These are phyloP conservation scores for Daldinia eschscholtzii DNA, from an alignment of 2,329 filamentous ascomycete genomes.

Conservation along the genomic window DNA sequence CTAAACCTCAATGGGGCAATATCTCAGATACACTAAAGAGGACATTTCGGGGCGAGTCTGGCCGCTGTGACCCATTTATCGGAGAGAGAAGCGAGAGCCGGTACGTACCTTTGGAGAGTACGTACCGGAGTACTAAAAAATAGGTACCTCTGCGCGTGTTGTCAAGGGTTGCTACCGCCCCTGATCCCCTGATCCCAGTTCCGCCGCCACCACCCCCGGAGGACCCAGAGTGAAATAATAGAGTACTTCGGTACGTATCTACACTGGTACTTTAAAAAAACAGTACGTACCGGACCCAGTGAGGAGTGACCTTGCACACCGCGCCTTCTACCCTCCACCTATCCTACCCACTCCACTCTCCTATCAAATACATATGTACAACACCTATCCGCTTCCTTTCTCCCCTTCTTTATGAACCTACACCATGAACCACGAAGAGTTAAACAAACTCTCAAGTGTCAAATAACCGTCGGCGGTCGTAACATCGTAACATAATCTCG, in stretches of 20 bases:
- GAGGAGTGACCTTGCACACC: constrained; percentile 48
- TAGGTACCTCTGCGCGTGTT: constrained; percentile 45
- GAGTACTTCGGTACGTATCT: constrained; percentile 30
- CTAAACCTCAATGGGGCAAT: constrained; percentile 40
- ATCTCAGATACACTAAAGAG: constrained; percentile 36
- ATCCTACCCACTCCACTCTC: constrained; percentile 47
- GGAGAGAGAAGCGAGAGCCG: constrained; percentile 39
- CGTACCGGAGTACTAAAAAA: constrained; percentile 19
- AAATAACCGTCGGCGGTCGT: constrained; percentile 33
- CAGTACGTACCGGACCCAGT: constrained; percentile 40
- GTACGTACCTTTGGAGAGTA: constrained; percentile 23
- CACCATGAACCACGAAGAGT: constrained; percentile 45
- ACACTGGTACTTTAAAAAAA: constrained; percentile 37
- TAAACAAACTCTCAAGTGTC: constrained; percentile 40
- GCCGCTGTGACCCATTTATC: constrained; percentile 40
- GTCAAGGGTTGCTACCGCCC: constrained; percentile 45
- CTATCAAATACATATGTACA: constrained; percentile 53
- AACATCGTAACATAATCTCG: constrained; percentile 46
- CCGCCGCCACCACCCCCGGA: constrained; percentile 44
- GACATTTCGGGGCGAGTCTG: constrained; percentile 41
- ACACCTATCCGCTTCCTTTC: constrained; percentile 51
- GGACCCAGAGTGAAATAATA: constrained; percentile 33
- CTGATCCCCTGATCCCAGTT: constrained; percentile 47
- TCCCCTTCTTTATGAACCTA: constrained; percentile 44
- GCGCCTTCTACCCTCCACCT: constrained; percentile 48